phyloP scores from a whole-genome alignment of 2,329 filamentous ascomycete species.

The Aspergillus terreus region DNA sequence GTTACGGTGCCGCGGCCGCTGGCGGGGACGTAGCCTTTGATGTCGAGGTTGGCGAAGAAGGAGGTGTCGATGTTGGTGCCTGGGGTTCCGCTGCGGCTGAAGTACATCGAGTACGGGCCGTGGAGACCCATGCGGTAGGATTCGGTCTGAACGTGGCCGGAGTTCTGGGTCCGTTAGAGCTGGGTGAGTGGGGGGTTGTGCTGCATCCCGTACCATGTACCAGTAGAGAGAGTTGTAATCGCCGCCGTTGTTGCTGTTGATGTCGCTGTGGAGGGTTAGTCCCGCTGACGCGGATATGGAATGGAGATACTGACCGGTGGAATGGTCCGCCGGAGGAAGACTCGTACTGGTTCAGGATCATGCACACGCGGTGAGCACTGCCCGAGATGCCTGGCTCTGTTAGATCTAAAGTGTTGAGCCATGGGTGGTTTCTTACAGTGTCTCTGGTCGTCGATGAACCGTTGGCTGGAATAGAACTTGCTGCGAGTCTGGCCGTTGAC shows the following conservation, averaged over 20 bases:
- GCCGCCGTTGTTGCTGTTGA: slow-evolving; percentile 62
- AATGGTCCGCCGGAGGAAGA: slow-evolving; percentile 64
- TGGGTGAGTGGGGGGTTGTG: not conserved
- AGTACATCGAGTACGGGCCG: slow-evolving; percentile 62
- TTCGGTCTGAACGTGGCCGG: slow-evolving; percentile 61
- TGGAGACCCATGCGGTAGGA: slow-evolving; percentile 60
- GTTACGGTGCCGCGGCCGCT: slow-evolving; percentile 57
- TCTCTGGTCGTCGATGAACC: slow-evolving; percentile 66
- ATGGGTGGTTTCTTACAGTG: slow-evolving; percentile 46
- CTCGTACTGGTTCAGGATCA: slow-evolving; percentile 57
- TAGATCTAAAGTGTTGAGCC: not conserved
- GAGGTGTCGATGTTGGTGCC: slow-evolving; percentile 50
- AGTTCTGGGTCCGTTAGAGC: slow-evolving; percentile 46
- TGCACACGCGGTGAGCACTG: slow-evolving; percentile 55
- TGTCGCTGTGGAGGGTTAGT: slow-evolving; percentile 44
- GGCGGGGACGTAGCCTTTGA: slow-evolving; percentile 57
- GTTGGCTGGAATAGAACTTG: slow-evolving; percentile 66
- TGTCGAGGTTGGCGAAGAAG: slow-evolving; percentile 57
- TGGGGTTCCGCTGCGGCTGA: slow-evolving; percentile 57
- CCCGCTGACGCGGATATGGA: not conserved
- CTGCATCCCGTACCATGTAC: slow-evolving; percentile 50
- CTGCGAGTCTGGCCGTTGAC: slow-evolving; percentile 61
- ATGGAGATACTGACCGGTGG: slow-evolving; percentile 41
- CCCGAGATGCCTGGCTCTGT: slow-evolving; percentile 24
- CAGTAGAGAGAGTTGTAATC: slow-evolving; percentile 58